A percentile compares a stretch with the other conserved stretches of the same genome.
Evolutionary conservation across 2,329 filamentous ascomycete species (phyloP).

Genomic region (Hypoxylon rubiginosum): DNA sequence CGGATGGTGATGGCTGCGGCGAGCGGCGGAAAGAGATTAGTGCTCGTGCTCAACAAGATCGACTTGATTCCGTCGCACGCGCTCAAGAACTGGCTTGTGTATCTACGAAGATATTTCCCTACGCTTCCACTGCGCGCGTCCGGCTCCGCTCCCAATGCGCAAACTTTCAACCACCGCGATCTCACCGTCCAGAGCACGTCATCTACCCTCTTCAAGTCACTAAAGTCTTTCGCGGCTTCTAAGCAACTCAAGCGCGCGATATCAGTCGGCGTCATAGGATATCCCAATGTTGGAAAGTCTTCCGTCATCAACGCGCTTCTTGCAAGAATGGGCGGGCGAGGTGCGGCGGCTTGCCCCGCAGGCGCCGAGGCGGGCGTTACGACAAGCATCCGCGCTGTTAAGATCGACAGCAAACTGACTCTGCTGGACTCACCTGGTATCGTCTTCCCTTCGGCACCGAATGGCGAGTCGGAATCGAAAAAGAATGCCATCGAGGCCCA

Average conservation of each 20-base stretch:
- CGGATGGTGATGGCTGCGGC: conserved; percentile 91
- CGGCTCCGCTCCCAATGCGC: conserved; percentile 83
- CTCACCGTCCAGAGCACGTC: conserved; percentile 89
- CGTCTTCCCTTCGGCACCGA: conserved; percentile 81
- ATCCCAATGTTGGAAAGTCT: conserved; percentile 96
- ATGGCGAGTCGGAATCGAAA: conserved; percentile 41
- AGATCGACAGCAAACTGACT: conserved; percentile 94
- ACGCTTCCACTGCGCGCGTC: conserved; percentile 91
- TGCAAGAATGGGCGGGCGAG: conserved; percentile 77
- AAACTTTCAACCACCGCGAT: conserved; percentile 92
- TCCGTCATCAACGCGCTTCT: conserved; percentile 96
- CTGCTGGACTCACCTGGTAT: conserved; percentile 95
- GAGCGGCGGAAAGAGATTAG: conserved; percentile 85
- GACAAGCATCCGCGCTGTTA: conserved; percentile 88
- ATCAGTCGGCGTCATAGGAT: conserved; percentile 93
- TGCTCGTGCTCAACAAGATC: conserved; percentile 95
- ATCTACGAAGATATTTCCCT: conserved; percentile 90
- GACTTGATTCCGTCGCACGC: conserved; percentile 87
- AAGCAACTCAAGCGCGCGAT: conserved; percentile 90
- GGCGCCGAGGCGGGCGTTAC: conserved; percentile 95
- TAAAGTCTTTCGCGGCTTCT: conserved; percentile 88
- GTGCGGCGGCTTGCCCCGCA: conserved; percentile 80
- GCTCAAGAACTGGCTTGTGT: conserved; percentile 85
- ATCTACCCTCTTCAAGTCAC: conserved; percentile 84
- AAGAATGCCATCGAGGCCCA: conserved; percentile 79